phyloP scores from a whole-genome alignment of 805 yeast genomes.

The Metschnikowia chrysomelidarum region DNA sequence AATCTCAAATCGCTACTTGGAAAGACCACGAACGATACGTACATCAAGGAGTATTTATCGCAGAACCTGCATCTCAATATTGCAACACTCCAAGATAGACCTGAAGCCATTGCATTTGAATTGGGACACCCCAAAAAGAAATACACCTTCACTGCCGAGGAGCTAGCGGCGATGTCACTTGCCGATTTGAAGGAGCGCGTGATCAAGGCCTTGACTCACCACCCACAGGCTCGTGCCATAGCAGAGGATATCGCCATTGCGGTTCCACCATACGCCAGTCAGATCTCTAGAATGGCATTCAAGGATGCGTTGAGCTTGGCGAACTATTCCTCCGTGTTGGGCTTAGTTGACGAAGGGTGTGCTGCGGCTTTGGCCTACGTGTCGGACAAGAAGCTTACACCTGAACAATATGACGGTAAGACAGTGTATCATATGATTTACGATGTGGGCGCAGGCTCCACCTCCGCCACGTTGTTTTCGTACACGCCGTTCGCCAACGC shows the following conservation, averaged over 20 bases:
- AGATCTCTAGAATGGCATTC: slow-evolving; percentile 66
- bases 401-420: slow-evolving; percentile 31
- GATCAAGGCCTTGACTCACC: slow-evolving; percentile 49
- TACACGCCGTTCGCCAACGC: slow-evolving; percentile 45
- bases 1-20: slow-evolving; percentile 76
- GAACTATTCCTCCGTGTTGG: slow-evolving; percentile 54
- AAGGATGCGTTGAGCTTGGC: slow-evolving; percentile 72
- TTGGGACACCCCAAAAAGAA: slow-evolving; percentile 35
- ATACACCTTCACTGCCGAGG: slow-evolving; percentile 57
- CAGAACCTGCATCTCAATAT: slow-evolving; percentile 62
- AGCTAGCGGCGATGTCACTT: slow-evolving; percentile 79
- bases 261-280: slow-evolving; percentile 69
- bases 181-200: slow-evolving; percentile 67
- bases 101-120: slow-evolving; percentile 56
- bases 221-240: slow-evolving; percentile 46
- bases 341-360: slow-evolving; percentile 85
- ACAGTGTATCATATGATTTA: slow-evolving; percentile 67
- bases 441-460: slow-evolving; percentile 93
- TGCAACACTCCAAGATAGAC: slow-evolving; percentile 35
- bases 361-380: slow-evolving; percentile 87
- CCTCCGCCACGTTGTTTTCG: slow-evolving; percentile 81
- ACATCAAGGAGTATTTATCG: slow-evolving; percentile 44
- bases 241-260: slow-evolving; percentile 71
- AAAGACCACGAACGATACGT: slow-evolving; percentile 45
- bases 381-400: slow-evolving; percentile 43